Base-by-base conservation (phyloP, 805 yeast genomes). In the Metschnikowia colocasiae region DNA sequence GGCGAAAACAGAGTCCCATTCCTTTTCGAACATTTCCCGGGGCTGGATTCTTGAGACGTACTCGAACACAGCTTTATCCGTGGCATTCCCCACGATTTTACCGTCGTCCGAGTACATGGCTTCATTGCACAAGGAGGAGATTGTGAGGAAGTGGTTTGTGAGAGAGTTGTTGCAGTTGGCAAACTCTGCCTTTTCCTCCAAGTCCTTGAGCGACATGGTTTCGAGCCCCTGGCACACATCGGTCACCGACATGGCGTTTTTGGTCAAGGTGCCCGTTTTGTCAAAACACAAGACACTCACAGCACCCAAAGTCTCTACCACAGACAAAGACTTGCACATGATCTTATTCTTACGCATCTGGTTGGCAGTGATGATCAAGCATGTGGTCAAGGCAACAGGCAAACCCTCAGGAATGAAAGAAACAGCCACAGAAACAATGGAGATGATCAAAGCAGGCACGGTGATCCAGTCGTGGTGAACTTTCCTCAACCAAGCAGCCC, bases 301-400 rank as follows among this genome's bases (percentile, higher is more conserved):
- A 13, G 79, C 71, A 13, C 84, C 85, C 52, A 80, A 64, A 15
- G 84, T 80, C 58, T 80, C 85, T 23, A 78, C 78, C 22, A 74
- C 71, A 13, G 76, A 60, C 43, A 77, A 60, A 2, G 75, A 62
- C 51, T 76, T 72, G 44, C 78, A 75, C 42, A 77, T 62, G 29
- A 79, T 69, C 42, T 73, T 69, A 49, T 65, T 60, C 46, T 67
- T 64, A 40, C 63, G 68, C 80, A 79, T 76, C 39, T 63, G 64
- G 33, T 59, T 58, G 16, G 82, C 80, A 23, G 79, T 73, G 34
- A 78, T 69, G 27, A 76, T 61, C 46, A 79, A 62, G 56, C 66
- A 81, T 49, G 70, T 77, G 55, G 75, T 78, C 65, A 61, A 73
- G 44, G 78, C 82, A 63, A 65, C 76, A 47, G 71, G 83, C 27